Evolutionary conservation across 371 early-diverging fungal genomes (phyloP), one percentile per base, ranked within the genome.

Genomic region (Blakeslea trispora): DNA sequence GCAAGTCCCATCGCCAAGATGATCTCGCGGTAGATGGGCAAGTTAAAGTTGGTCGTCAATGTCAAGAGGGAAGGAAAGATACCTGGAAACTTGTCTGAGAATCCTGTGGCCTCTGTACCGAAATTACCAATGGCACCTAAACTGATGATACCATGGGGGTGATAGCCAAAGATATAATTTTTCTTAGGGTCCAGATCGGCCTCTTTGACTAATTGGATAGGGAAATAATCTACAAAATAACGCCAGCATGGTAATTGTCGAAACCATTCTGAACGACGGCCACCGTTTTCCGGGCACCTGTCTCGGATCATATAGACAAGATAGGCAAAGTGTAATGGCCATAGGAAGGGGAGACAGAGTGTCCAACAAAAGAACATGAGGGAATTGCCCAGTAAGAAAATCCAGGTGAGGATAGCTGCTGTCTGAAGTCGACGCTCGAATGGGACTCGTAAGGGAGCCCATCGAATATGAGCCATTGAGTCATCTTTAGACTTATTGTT

Each of bases 141-240:
- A 13, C 85, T 80, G 45, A 94, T 83, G 35, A 95, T 87, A 10
- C 93, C 91, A 44, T 91, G 91, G 11, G 91, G 91, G 53, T 89
- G 88, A 52, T 87, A 87, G 2, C 88, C 89, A 66, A 91, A 88
- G 14, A 91, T 68, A 44, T 91, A 91, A 57, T 84, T 90, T 56
- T 82, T 81, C 18, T 63, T 59, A 6, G 90, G 85, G 53, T 91
- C 90, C 50, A 93, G 64, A n/a, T 91, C 89, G 2, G 57, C 72
- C 70, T 86, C 86, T 78, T 88, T 81, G 59, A 87, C 72, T 15
- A 92, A 71, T 5, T 70, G 72, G 52, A 84, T 78, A n/a, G 92
- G 91, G 57, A 90, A 94, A 56, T 86, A 94, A 24, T 82, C 84
- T 5, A 80, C 79, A 66, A 89, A 79, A 69, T 87, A 83, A 28